phyloP scores from a whole-genome alignment of 257 asterid genomes.

The Catharanthus roseus region DNA sequence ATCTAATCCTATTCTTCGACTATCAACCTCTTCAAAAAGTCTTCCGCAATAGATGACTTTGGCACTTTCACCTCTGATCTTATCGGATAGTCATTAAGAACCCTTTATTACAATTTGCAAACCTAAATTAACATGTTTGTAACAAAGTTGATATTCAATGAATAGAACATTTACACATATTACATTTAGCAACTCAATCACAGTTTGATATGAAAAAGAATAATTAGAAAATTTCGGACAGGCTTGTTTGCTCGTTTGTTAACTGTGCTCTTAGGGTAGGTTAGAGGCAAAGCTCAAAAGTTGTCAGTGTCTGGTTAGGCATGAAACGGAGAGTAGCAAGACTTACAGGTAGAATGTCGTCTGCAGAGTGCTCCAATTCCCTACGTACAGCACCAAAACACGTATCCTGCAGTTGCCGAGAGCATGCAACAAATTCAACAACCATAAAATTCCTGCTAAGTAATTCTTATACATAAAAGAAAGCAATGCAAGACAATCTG shows the following conservation, averaged over 20 bases:
- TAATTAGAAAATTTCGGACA: background rate
- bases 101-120: background rate
- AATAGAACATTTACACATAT: no score
- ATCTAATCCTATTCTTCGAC: background rate
- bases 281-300: background rate
- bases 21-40: background rate
- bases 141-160: background rate
- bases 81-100: background rate
- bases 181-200: background rate
- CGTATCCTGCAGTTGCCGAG: constrained; percentile 57
- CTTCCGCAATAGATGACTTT: background rate
- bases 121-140: background rate
- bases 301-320: background rate
- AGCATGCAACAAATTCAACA: background rate
- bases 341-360: constrained; percentile 56
- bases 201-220: background rate
- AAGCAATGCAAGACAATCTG: no score
- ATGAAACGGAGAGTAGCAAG: background rate
- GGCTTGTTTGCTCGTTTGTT: background rate
- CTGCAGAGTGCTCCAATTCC: constrained; percentile 59
- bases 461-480: no score
- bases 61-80: background rate
- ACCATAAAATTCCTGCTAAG: no score
- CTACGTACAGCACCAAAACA: constrained; percentile 86
- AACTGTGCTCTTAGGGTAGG: background rate